Base-by-base conservation (phyloP, 2,329 filamentous ascomycete species). In the Aspergillus melleus region DNA sequence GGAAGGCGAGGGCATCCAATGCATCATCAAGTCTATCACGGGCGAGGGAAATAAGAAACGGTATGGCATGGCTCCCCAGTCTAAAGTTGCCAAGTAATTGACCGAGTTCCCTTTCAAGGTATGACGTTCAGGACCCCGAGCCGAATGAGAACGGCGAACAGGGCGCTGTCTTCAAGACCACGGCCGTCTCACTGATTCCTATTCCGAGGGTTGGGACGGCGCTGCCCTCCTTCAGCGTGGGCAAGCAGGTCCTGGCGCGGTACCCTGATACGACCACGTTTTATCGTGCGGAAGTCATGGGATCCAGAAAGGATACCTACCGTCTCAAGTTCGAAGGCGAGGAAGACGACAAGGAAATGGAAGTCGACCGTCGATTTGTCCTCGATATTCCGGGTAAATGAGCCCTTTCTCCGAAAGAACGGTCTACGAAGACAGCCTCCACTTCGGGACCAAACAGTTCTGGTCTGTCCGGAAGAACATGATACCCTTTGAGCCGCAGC, bases 241-340 rank as follows among this genome's bases (percentile, higher is more conserved):
- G 90, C 49, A 90, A 89, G 71, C 85, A 87, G 50, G 90, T 94
- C 9, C 80, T 94, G 59, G 91, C 91, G 0, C 79, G 92, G 59
- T 95, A 95, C 70, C 91, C 91, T 0, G 88, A 92, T 67, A 94
- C 91, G 1, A 93, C 91, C 1, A 93, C 90, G 0, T 94, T 95
- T 68, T 95, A 95, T 74, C 88, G 90, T 72, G 91, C 91, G 1
- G 90, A 92, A 66, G 90, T 94, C 9, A 89, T 91, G 76, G 88
- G 88, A 39, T 85, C 80, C 80, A 88, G 78, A 68, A 83, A 80
- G 64, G 78, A 80, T 50, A 73, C 74, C 55, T 81, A 79, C 62
- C 72, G 76, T 58, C 79, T 94, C 64, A 87, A 90, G 63, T 94
- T 94, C 68, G 91, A 94, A 71, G 90, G 90, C 14, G 90, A 92